Conservation (phyloP, 331 rosid genomes). For the Quercus phellos region DNA sequence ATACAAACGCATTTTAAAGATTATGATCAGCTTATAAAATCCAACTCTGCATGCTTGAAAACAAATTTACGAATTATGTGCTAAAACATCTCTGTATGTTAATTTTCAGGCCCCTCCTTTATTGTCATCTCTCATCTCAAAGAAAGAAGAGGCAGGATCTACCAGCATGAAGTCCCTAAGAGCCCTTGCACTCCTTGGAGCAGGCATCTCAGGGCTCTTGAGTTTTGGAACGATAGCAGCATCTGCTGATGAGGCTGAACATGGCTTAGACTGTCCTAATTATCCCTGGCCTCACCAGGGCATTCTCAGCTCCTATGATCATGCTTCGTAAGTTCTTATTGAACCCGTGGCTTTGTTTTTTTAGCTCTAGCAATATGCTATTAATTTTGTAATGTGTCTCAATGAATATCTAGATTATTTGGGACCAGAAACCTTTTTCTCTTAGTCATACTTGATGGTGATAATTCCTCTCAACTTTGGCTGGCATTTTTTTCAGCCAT, state of each 20-base stretch:
- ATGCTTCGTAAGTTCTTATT: slow-evolving; percentile 71
- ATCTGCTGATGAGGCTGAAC: slow-evolving; percentile 93
- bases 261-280: slow-evolving; percentile 73
- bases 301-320: slow-evolving; percentile 94
- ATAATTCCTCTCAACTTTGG: not conserved
- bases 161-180: slow-evolving; percentile 56
- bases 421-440: not conserved
- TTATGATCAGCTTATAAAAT: not conserved
- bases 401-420: not conserved
- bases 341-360: not conserved
- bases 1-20: not conserved
- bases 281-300: slow-evolving; percentile 98
- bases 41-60: not conserved
- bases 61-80: not conserved
- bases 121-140: slow-evolving; percentile 48
- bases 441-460: not conserved
- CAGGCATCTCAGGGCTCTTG: slow-evolving; percentile 69
- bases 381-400: not conserved
- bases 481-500: not conserved
- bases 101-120: slow-evolving; percentile 47
- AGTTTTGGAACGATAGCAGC: slow-evolving; percentile 65
- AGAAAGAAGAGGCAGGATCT: slow-evolving; percentile 52
- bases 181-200: slow-evolving; percentile 83
- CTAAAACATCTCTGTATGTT: not conserved
- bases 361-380: not conserved